Evolutionary conservation across 371 early-diverging fungal species (phyloP).

Genomic region (Rhizopus sp.): DNA sequence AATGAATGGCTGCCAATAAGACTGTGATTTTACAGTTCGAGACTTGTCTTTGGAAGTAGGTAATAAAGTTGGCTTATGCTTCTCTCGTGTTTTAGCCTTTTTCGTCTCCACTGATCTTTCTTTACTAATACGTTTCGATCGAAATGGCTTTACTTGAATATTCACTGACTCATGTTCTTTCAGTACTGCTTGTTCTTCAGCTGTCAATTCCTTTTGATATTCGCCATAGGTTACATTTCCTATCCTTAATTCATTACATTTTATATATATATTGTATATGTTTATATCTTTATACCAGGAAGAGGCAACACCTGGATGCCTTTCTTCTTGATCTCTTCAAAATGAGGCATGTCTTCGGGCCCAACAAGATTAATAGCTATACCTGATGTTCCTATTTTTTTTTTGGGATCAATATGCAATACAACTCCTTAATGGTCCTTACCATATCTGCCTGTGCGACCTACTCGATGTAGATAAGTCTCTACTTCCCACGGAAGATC

Average conservation of each 20-base stretch:
- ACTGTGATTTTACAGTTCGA: too few relatives aligned
- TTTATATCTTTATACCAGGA: conserved; percentile 34
- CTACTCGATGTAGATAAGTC: conserved; percentile 99
- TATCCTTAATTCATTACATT: conserved; percentile 2
- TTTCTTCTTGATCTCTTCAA: conserved; percentile 19
- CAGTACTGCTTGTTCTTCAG: conserved; percentile 31
- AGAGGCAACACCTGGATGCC: conserved; percentile 27
- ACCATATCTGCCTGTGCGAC: conserved; percentile 99
- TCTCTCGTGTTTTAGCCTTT: background rate
- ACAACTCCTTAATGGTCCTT: conserved; percentile 4
- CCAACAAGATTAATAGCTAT: conserved; percentile 47
- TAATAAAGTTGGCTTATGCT: background rate
- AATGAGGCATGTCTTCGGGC: conserved; percentile 30
- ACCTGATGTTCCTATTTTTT: conserved; percentile 47
- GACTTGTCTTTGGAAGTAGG: background rate
- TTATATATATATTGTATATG: background rate
- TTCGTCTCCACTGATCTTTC: background rate
- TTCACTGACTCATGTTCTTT: conserved; percentile 16
- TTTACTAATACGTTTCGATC: conserved; percentile 1
- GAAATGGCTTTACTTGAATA: conserved; percentile 8
- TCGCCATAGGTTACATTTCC: conserved; percentile 37
- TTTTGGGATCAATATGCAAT: background rate
- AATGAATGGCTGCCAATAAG: conserved; percentile 16
- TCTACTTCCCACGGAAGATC: conserved; percentile 90
- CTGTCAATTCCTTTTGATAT: conserved; percentile 33